These are phyloP conservation scores for Botryotinia narcissicola DNA, from an alignment of 2,329 filamentous ascomycete species.

Conservation along the genomic window DNA sequence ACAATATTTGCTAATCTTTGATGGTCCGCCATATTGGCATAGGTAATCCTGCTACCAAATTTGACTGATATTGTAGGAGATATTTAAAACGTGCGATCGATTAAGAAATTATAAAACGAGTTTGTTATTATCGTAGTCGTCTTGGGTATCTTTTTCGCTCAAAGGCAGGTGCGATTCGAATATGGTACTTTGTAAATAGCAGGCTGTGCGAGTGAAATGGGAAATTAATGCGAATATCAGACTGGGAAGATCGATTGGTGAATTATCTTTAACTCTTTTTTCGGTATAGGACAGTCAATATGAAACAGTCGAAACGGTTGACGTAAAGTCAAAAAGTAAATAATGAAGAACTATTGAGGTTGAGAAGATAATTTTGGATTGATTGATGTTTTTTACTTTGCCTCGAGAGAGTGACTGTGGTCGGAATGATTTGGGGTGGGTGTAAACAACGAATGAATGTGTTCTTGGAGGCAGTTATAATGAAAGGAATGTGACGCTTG, in stretches of 20 bases:
- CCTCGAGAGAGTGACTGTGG: conserved; percentile 39
- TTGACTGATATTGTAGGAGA: neutral
- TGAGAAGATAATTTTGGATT: neutral
- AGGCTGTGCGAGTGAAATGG: neutral
- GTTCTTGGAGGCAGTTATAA: neutral
- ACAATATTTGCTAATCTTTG: conserved; percentile 30
- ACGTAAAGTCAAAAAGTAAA: neutral
- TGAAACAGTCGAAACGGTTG: neutral
- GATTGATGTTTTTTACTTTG: neutral
- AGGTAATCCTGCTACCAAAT: conserved; percentile 21
- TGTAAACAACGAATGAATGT: conserved; percentile 43
- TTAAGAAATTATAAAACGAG: conserved; percentile 14
- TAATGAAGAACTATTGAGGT: neutral
- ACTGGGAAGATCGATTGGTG: neutral
- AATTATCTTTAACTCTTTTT: conserved; percentile 5
- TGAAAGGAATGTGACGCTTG: conserved; percentile 57
- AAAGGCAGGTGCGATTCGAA: conserved; percentile 27
- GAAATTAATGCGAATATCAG: neutral
- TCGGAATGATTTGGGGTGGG: conserved; percentile 27
- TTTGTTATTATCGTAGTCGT: conserved; percentile 1
- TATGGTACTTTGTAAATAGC: neutral
- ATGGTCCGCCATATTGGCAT: conserved; percentile 28
- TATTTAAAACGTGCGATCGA: neutral
- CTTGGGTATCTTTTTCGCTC: neutral
- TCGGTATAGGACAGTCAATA: neutral